phyloP scores from a whole-genome alignment of 768 basidiomycete species.

The Russula ochroleuca region DNA sequence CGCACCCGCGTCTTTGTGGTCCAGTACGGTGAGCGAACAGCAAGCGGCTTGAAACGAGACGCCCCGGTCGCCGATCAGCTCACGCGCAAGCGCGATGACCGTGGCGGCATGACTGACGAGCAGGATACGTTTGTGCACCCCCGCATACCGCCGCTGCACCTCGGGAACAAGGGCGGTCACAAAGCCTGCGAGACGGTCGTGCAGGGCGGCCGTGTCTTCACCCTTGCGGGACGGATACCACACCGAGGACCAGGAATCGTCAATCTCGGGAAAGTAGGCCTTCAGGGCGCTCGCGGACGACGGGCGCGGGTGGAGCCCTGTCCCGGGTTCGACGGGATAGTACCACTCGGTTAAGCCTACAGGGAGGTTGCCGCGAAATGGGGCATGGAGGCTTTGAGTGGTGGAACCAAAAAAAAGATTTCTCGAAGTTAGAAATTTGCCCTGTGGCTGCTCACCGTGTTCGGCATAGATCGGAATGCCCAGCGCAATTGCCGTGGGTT shows the following conservation, averaged over 20 bases:
- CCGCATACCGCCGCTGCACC: constrained; percentile 44
- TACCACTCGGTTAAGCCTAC: constrained; percentile 76
- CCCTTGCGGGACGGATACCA: constrained; percentile 71
- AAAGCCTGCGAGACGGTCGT: constrained; percentile 54
- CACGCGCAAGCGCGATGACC: constrained; percentile 58
- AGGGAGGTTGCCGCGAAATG: background rate
- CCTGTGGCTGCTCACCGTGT: constrained; percentile 49
- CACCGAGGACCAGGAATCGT: constrained; percentile 54
- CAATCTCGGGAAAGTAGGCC: constrained; percentile 54
- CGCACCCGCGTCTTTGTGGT: constrained; percentile 31
- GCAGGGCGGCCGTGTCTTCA: constrained; percentile 59
- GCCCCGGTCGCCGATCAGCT: constrained; percentile 49
- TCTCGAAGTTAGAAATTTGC: too few species aligned
- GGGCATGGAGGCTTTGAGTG: background rate
- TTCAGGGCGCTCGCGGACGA: constrained; percentile 50
- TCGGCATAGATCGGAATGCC: constrained; percentile 71
- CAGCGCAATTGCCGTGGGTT: constrained; percentile 58
- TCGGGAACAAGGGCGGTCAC: constrained; percentile 48
- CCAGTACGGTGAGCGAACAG: constrained; percentile 62
- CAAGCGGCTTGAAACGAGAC: constrained; percentile 54
- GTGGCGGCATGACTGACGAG: constrained; percentile 76
- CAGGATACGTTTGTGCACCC: constrained; percentile 49
- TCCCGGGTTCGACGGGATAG: constrained; percentile 59
- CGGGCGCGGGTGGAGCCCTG: constrained; percentile 75
- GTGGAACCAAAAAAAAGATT: too few species aligned